Evolutionary conservation across 2,329 filamentous ascomycete genomes (phyloP).

Genomic region (Ophiostoma australiae): DNA sequence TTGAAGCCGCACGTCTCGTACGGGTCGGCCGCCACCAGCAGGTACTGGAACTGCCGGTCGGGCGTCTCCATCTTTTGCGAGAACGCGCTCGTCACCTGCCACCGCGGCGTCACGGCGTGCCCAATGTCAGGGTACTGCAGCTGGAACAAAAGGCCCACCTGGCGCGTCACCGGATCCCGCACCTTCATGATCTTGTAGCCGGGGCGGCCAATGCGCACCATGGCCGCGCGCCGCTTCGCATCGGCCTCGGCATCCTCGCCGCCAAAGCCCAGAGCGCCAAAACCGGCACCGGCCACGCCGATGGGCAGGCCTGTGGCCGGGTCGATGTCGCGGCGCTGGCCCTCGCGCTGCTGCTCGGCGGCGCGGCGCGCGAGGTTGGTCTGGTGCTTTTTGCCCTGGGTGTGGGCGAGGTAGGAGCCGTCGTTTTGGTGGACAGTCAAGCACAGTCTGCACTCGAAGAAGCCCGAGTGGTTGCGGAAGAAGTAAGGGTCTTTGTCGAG

Average conservation of each 20-base stretch:
- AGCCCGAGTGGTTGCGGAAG: slow-evolving; percentile 99
- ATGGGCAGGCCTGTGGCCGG: slow-evolving; percentile 65
- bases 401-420: slow-evolving; percentile 96
- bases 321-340: slow-evolving; percentile 63
- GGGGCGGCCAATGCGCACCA: slow-evolving; percentile 90
- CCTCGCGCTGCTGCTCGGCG: slow-evolving; percentile 90
- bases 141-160: slow-evolving; percentile 14
- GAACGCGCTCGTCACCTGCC: slow-evolving; percentile 96
- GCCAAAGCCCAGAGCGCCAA: slow-evolving; percentile 47
- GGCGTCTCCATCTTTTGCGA: slow-evolving; percentile 94
- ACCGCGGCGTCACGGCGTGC: slow-evolving; percentile 68
- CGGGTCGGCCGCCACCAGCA: slow-evolving; percentile 90
- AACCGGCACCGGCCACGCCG: slow-evolving; percentile 69
- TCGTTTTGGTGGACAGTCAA: slow-evolving; percentile 98
- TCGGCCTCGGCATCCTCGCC: slow-evolving; percentile 35
- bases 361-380: slow-evolving; percentile 94
- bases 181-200: slow-evolving; percentile 98
- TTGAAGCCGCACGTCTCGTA: slow-evolving; percentile 98
- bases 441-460: slow-evolving; percentile 95
- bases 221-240: slow-evolving; percentile 55
- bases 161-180: slow-evolving; percentile 70
- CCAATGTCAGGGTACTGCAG: slow-evolving; percentile 79
- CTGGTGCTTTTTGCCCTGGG: slow-evolving; percentile 97
- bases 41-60: slow-evolving; percentile 90
- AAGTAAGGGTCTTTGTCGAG: slow-evolving; percentile 99